Base-by-base conservation (phyloP, 2,329 filamentous ascomycete species). In the Albophoma yamanashiensis region DNA sequence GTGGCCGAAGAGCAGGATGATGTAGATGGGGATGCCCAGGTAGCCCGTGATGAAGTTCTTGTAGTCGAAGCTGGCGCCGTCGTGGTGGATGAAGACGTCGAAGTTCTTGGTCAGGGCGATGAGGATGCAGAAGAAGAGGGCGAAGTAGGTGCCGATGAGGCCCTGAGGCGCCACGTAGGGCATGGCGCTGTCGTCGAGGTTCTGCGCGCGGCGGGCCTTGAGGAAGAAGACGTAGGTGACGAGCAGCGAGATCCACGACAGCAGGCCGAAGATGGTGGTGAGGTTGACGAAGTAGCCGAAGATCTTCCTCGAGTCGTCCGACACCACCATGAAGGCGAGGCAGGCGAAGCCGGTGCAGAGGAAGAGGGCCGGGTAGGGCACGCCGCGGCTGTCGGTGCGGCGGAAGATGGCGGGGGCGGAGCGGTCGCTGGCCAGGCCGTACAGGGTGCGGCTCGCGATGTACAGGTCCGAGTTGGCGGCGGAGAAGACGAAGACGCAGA, bases 61-160 rank as follows among this genome's bases (percentile, higher is more conserved):
- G 78, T 89, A 89, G 72, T 89, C 83, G 64, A 89, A 89, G 57
- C 77, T 77, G 58, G 79, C 79, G 60, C 71, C 66, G 66, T 74
- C 79, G 78, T 65, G 76, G 68, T 66, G 71, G 63, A 84, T 78
- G 73, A 94, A 94, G 61, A 88, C 86, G 60, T 83, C 79, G 74
- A 85, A 94, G 79, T 91, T 92, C 82, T 94, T 95, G 69, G 90
- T 93, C 58, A 95, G 70, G 1, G 88, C 83, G 62, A 94, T 89
- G 40, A 94, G 70, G 68, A 81, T 79, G 74, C 88, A 91, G 75
- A 91, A 86, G 68, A 79, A 76, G 2, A 94, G 79, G 0, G 88
- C 88, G 61, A 78, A 76, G 69, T 85, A 85, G 0, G 87, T 91
- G 14, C 90, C 91, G 62, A 71, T 82, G 43, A 85, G 74, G n/a